phyloP scores from a whole-genome alignment of 2,329 filamentous ascomycete genomes.

The Pseudocercospora fuligena region DNA sequence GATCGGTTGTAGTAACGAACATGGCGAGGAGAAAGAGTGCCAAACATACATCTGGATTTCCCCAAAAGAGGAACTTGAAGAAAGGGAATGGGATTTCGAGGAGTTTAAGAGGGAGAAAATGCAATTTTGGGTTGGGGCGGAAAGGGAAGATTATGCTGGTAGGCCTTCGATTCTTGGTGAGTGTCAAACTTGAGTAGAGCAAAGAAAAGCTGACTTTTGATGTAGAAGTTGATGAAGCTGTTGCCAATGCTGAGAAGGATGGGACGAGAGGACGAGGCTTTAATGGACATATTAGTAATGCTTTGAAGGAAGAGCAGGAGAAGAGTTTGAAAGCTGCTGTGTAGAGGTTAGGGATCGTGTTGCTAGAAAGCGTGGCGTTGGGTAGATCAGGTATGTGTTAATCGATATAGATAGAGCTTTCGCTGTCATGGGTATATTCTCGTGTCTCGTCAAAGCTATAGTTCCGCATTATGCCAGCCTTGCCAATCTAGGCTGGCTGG shows the following conservation, averaged over 20 bases:
- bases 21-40: slow-evolving; percentile 47
- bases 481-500: not conserved
- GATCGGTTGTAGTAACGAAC: not conserved
- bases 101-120: slow-evolving; percentile 80
- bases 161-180: slow-evolving; percentile 40
- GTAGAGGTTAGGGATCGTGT: not conserved
- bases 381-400: not conserved
- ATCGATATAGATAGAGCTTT: not conserved
- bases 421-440: not conserved
- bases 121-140: slow-evolving; percentile 59
- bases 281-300: slow-evolving; percentile 48
- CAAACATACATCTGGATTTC: slow-evolving; percentile 60
- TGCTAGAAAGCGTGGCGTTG: not conserved
- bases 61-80: slow-evolving; percentile 61
- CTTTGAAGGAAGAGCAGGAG: slow-evolving; percentile 32
- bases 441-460: slow-evolving; percentile 6
- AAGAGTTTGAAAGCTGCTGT: slow-evolving; percentile 7
- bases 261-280: slow-evolving; percentile 52
- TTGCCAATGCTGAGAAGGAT: slow-evolving; percentile 44
- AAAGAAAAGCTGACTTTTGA: slow-evolving; percentile 14
- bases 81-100: slow-evolving; percentile 84
- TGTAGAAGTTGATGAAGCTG: slow-evolving; percentile 52
- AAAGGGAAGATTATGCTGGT: slow-evolving; percentile 50
- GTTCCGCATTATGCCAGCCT: not conserved
- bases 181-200: not conserved